Conservation (phyloP, 352 stramenopile species). For the Phytophthora vignae region DNA sequence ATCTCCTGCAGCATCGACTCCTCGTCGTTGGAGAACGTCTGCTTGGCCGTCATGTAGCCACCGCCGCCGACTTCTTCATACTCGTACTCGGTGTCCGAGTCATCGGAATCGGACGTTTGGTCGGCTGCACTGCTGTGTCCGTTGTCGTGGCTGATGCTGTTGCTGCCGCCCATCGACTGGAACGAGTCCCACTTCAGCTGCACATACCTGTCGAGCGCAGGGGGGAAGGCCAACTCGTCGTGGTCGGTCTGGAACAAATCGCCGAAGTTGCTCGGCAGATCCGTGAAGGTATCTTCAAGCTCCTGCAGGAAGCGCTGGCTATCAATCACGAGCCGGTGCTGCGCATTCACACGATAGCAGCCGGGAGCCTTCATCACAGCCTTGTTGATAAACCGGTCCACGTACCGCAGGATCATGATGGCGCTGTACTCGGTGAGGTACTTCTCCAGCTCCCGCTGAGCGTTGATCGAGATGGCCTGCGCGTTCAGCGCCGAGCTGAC, state of each 20-base stretch:
- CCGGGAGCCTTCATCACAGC: constrained; percentile 71
- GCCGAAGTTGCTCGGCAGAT: constrained; percentile 63
- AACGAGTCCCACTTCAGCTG: constrained; percentile 87
- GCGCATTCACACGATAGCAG: constrained; percentile 67
- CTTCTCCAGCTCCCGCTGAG: constrained; percentile 74
- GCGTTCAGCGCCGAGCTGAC: constrained; percentile 69
- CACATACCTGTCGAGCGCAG: constrained; percentile 72
- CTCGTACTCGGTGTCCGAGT: constrained; percentile 73
- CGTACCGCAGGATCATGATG: constrained; percentile 84
- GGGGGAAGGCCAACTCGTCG: constrained; percentile 68
- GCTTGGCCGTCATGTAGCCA: constrained; percentile 68
- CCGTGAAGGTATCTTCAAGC: constrained; percentile 68
- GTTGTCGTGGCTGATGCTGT: constrained; percentile 20
- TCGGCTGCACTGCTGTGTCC: constrained; percentile 24
- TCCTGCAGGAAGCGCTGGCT: constrained; percentile 72
- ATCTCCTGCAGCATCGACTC: constrained; percentile 82
- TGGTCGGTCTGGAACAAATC: constrained; percentile 52
- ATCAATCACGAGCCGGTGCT: constrained; percentile 71
- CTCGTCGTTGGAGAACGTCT: constrained; percentile 72
- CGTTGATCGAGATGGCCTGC: constrained; percentile 72
- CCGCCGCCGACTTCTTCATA: constrained; percentile 51
- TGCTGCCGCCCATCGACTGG: constrained; percentile 35
- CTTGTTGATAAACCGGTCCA: constrained; percentile 84
- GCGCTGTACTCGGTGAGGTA: constrained; percentile 78
- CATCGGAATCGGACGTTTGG: constrained; percentile 56